Base-by-base conservation (phyloP, 352 stramenopile species). In the Aphanomyces astaci region DNA sequence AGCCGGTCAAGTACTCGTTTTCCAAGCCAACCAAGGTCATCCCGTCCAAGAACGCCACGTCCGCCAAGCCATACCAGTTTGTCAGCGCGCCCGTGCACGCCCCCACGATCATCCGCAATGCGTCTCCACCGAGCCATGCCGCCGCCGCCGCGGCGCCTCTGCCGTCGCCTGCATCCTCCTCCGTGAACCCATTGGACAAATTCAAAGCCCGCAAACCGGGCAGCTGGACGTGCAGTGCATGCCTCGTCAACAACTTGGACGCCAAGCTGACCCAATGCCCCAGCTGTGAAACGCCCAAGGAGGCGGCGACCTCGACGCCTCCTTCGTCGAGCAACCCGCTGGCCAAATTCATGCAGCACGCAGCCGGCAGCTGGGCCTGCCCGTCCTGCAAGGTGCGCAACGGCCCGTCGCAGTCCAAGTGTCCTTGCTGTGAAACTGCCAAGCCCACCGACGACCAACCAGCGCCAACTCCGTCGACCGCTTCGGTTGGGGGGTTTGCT, bases 291-390 rank as follows among this genome's bases (percentile, higher is more conserved):
- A 68, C 62, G 22, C 40, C 40, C 22, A 31, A 2, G 27, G 48
- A 25, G 10, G 48, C 1, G 48, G 11, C 48, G 48, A 24, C 48
- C 10, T 55, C 48, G 30, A 9, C 51, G 33, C 13, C 48, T 11
- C 7, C 9, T 39, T 17, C 22, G 43, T 71, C 43, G 52, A 63
- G 72, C 32, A 88, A 89, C 53, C 82, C 82, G 25, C 69, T 88
- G 40, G 76, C 77, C 15, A 82, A 75, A 57, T 93, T 93, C 27
- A 77, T 87, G 73, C 75, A 90, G 68, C 4, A 81, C 51, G 79
- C 75, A 9, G 72, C 79, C n/a, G 86, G 84, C 36, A 86, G 83
- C 63, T 94, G 86, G 86, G 92, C 87, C 54, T 94, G 86, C 30
- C 80, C 86, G n/a, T 83, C 73, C 48, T 94, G 86, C 68, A 75